Evolutionary conservation across 1,284 basidiomycete genomes (phyloP), one percentile per base, ranked within the genome.

Genomic region (Rhodotorula mucilaginosa): DNA sequence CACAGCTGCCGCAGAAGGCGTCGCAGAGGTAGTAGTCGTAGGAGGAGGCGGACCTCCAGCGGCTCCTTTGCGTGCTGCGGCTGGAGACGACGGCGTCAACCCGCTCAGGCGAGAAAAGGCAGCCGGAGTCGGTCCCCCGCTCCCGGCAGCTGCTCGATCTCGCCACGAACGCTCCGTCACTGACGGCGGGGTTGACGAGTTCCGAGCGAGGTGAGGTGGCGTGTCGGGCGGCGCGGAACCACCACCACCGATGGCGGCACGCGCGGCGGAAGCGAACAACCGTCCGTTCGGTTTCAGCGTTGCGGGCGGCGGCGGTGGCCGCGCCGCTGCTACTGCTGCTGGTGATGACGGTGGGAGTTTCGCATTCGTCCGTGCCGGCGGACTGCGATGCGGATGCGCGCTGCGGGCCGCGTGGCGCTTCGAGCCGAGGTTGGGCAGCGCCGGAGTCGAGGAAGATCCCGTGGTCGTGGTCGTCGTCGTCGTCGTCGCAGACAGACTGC

Each of bases 51-150:
- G 54, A 8, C 23, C 13, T 16, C 26, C 26, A 13, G 54, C 26
- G n/a, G 39, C 44, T 23, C 21, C 58, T 12, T 34, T 21, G 4
- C 39, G 58, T 23, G 18, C 19, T 46, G 58, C 23, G 5, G 8
- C n/a, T 26, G 58, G 13, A 46, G 58, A 8, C 39, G 46, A 29
- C 18, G 60, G 47, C 5, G 54, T 48, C 47, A 62, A 23, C 10
- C 61, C 61, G 61, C 49, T 52, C 49, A 62, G 29, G 31, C 61
- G 61, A 6, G 61, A 62, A 31, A 62, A 62, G 23, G 52, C 49
- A 21, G 61, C 49, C 57, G 57, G 19, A 23, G 31, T 58, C 19
- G 57, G 57, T 44, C 39, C 39, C 39, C 39, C 39, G 12, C 39
- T 44, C 10, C 60, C n/a, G 5, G 59, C 29, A 21, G 39, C 47